Base-by-base conservation (phyloP, 495 filamentous ascomycete genomes). In the Delitschia confertaspora region DNA sequence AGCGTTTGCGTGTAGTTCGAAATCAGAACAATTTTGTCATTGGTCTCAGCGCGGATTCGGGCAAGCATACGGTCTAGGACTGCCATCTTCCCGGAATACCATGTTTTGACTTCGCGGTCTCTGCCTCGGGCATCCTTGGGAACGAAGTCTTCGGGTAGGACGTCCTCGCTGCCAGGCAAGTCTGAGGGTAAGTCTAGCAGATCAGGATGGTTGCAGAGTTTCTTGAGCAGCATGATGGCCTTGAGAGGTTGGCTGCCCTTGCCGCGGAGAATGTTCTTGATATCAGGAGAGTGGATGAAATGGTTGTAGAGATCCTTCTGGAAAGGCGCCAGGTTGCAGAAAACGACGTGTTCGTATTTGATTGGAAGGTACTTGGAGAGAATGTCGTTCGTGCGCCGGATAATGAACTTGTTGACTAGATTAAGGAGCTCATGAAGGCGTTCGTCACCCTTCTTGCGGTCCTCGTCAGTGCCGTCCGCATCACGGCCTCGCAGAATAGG, bases 341-440 rank as follows among this genome's bases (percentile, higher is more conserved):
- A 99, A n/a, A 99, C 93, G 21, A 99, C 91, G 63, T 99, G 91
- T 58, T 99, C 91, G 65, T 99, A 99, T 66, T 99, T 99, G 65
- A 96, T 78, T 2, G 91, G 93, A 34, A 99, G 73, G 63, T 99
- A 99, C 60, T 99, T 96, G 27, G 89, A 94, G 14, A 99, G 67
- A 40, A 99, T 89, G 59, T 99, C 91, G 71, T 99, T 99, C 0
- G 89, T 96, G 20, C 91, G 79, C 31, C 91, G 84, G 58, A 99
- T 99, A 63, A 99, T 95, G 69, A 96, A 99, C 56, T 93, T 95
- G 67, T 96, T 95, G 53, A 99, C 91, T 24, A 93, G 68, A 6
- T 68, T 68, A 0, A 91, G 78, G 17, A 99, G 78, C 48, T 94
- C 93, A 19, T 63, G 60, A 9, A 95, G 70, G 37, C 87, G 78